Evolutionary conservation across 306 rosid genomes (phyloP), one percentile per base, ranked within the genome.

Genomic region (Cicer yamashitae): DNA sequence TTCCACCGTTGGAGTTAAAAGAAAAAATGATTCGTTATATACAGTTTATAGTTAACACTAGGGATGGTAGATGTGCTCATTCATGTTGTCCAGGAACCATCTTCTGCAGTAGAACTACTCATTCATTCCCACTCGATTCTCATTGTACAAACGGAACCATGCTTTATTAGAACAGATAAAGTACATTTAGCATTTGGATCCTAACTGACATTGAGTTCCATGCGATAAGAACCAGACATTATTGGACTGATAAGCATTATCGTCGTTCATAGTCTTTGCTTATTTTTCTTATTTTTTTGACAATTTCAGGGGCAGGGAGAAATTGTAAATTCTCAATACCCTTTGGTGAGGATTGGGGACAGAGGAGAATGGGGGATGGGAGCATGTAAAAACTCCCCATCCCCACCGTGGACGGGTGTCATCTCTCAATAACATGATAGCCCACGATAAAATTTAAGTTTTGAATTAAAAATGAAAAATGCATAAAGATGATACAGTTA

Each of bases 401-500:
- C n/a, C 48, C 47, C 14, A 37, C 63, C 12, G 12, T 17, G 3
- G 7, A 14, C 0, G 40, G 56, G 58, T 58, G 44, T 1, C 47
- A 59, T 34, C 43, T 52, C 59, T 30, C 69, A 10, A 54, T 15
- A 77, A 51, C 11, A 73, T 67, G 57, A 50, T 50, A 25, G 22
- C 7, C 22, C 20, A 3, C 17, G 38, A 59, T 58, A 60, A 60
- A 82, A 69, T 73, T 73, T 70, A 77, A 65, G 47, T 45, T 25
- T 14, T 11, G 30, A 30, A 75, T 61, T 44, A 53, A 30, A 77
- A 73, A 64, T 65, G 34, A 53, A 30, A 77, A 73, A 64, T 65
- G 41, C 78, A 70, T 37, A 46, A 30, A 70, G 66, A 37, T 62
- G 64, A 70, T 45, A 82, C 38, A 71, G 15, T 77, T 9, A 70